These are phyloP conservation scores for Thecaphora thlaspeos DNA, from an alignment of 1,284 basidiomycete genomes.

Conservation along the genomic window DNA sequence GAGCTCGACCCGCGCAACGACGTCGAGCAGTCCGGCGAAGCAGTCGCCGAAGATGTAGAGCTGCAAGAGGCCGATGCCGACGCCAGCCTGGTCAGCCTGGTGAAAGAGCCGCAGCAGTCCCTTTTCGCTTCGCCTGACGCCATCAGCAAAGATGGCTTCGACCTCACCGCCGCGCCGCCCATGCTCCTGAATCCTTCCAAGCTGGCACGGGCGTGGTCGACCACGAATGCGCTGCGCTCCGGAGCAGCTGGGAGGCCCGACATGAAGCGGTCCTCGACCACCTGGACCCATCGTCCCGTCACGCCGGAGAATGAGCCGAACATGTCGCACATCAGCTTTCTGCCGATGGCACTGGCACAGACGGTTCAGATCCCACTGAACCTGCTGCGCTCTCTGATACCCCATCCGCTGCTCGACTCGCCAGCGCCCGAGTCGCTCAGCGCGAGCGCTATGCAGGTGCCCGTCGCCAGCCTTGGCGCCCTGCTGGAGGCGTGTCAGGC, in stretches of 20 bases:
- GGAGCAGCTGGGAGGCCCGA: background rate
- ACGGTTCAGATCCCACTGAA: conserved; percentile 26
- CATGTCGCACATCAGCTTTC: conserved; percentile 1
- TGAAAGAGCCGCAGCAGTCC: background rate
- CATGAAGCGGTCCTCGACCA: background rate
- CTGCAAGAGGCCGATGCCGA: background rate
- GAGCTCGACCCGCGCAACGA: background rate
- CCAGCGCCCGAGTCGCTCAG: conserved; percentile 31
- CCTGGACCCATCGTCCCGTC: background rate
- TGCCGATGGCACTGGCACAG: conserved; percentile 24
- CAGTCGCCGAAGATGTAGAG: background rate
- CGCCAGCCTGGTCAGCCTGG: background rate
- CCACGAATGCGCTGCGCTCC: no score
- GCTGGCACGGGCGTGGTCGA: no score
- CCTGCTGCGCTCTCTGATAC: conserved; percentile 31
- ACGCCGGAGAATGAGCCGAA: background rate
- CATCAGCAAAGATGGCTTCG: background rate
- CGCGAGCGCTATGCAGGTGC: conserved; percentile 37
- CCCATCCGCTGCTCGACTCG: conserved; percentile 28
- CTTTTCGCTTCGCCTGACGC: background rate
- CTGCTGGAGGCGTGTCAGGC: conserved; percentile 37
- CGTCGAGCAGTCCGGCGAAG: background rate
- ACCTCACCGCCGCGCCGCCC: background rate
- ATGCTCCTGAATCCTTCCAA: background rate
- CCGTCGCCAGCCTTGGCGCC: conserved; percentile 41